phyloP scores from a whole-genome alignment of 192 early-diverging fungal species.

The Coemansia sp. region DNA sequence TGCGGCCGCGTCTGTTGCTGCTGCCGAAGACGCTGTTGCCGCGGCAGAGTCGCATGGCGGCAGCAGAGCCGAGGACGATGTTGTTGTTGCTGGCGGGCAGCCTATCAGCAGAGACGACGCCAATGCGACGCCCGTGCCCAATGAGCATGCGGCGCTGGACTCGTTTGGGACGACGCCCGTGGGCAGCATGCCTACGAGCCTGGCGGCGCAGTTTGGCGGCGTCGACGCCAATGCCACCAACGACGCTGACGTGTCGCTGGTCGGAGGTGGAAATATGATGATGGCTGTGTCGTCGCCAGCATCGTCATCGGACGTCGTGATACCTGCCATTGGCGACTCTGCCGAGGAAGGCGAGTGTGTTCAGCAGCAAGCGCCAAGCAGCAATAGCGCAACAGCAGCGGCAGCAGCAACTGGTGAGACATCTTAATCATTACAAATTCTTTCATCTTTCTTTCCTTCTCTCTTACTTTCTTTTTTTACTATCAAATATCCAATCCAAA shows the following conservation, averaged over 20 bases:
- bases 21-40: slow-evolving; percentile 40
- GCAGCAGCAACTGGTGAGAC: slow-evolving; percentile 9
- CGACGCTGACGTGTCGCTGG: slow-evolving; percentile 45
- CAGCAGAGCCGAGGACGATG: neutral
- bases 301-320: slow-evolving; percentile 3
- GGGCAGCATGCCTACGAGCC: slow-evolving; percentile 37
- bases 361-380: slow-evolving; percentile 17
- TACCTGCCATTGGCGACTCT: neutral
- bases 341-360: slow-evolving; percentile 8
- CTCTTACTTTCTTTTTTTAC: neutral
- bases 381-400: neutral
- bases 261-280: slow-evolving; percentile 10
- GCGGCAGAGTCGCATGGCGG: slow-evolving; percentile 27
- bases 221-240: neutral
- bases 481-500: neutral
- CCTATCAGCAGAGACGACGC: slow-evolving; percentile 28
- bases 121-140: slow-evolving; percentile 53
- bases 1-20: slow-evolving; percentile 17
- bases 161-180: slow-evolving; percentile 57
- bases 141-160: slow-evolving; percentile 40
- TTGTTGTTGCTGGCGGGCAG: neutral
- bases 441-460: neutral
- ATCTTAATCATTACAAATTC: neutral
- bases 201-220: slow-evolving; percentile 19
- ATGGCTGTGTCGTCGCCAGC: slow-evolving; percentile 29